Base-by-base conservation (phyloP, 2,329 filamentous ascomycete genomes). In the Verruconis gallopava region DNA sequence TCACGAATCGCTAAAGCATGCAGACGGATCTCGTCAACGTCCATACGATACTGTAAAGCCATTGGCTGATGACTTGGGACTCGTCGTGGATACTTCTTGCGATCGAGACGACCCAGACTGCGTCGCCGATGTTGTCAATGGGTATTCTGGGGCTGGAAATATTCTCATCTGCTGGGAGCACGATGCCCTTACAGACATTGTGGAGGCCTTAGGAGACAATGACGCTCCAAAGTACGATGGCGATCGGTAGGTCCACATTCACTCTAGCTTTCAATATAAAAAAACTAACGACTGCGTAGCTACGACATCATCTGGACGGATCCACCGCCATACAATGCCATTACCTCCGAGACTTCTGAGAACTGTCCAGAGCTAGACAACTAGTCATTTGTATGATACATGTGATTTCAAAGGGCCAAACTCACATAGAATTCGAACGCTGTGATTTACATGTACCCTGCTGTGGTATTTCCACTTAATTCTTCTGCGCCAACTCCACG, bases 101-200 rank as follows among this genome's bases (percentile, higher is more conserved):
- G 66, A 70, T 43, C 66, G 73, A 12, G 69, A 75, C 45, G 71
- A 79, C 46, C 48, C 61, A 4, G 55, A 66, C 4, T 77, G 75
- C 45, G 75, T 78, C 14, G 60, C 61, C 17, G 55, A 72, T 4
- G 61, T 61, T 0, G 66, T 78, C 1, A 49, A 69, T 1, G 48
- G 49, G 4, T 75, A 73, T 46, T 43, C 50, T 0, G 69, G 70
- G 0, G 44, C 53, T 0, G 72, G 71, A 2, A 79, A 79, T 48
- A 70, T 79, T 37, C 54, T 79, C 35, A 71, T 79, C 44, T 76
- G 73, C 59, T 78, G 74, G 74, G 68, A 77, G 50, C 75, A 79
- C 52, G 60, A 66, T 40, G 58, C 60, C 14, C 53, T 78, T 37
- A 66, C 61, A 22, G 62, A 72, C 46, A 71, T 79, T 48, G 68